phyloP scores from a whole-genome alignment of 805 yeast genomes.

The Lipomyces chichibuensis region DNA sequence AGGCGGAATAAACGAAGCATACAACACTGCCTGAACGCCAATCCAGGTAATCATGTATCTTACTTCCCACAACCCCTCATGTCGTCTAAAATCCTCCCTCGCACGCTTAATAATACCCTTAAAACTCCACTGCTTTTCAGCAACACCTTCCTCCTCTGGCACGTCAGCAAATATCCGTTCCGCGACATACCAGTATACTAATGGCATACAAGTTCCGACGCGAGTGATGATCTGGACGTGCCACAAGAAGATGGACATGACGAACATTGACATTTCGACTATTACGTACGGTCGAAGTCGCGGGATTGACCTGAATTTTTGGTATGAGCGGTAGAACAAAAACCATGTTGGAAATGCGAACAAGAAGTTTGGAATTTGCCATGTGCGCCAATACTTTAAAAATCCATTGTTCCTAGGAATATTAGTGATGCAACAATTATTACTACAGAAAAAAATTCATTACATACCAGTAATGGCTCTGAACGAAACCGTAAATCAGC shows the following conservation, averaged over 20 bases:
- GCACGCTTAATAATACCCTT: constrained; percentile 13
- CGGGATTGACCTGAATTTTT: constrained; percentile 34
- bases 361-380: constrained; percentile 80
- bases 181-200: constrained; percentile 72
- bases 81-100: constrained; percentile 26
- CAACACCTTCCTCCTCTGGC: constrained; percentile 18
- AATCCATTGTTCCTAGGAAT: constrained; percentile 60
- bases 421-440: background rate
- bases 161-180: constrained; percentile 39
- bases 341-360: constrained; percentile 70
- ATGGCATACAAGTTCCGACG: constrained; percentile 74
- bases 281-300: constrained; percentile 45
- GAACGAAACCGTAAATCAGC: constrained; percentile 71
- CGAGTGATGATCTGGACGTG: constrained; percentile 87
- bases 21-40: constrained; percentile 68
- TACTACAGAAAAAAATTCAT: background rate
- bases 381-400: constrained; percentile 76
- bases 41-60: constrained; percentile 65
- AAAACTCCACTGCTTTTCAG: constrained; percentile 3
- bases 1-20: constrained; percentile 87
- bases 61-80: constrained; percentile 47
- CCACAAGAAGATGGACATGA: constrained; percentile 63
- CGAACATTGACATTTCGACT: constrained; percentile 49
- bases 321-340: constrained; percentile 44
- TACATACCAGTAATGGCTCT: constrained; percentile 71